Base-by-base conservation (phyloP, 2,329 filamentous ascomycete genomes). In the Rhynchosporium secalis region DNA sequence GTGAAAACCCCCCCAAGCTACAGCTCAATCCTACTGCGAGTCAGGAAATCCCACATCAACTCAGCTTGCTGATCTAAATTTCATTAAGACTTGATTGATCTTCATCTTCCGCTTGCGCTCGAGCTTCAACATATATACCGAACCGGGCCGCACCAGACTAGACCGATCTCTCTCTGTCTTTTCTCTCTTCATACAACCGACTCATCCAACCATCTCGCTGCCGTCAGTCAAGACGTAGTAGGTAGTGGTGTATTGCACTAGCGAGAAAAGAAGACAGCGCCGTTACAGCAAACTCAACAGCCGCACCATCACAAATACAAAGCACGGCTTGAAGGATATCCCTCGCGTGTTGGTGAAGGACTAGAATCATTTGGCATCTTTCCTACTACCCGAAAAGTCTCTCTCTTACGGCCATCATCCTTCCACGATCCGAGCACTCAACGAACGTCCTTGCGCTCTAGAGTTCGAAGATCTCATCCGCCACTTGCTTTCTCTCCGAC, bases 381-480 rank as follows among this genome's bases (percentile, higher is more conserved):
- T 40, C 28, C 49, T 28, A 49, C 29, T 46, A 15, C 31, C n/a
- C 20, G n/a, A 56, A 13, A 36, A 28, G 43, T 58, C 31, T 41
- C 29, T 55, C 13, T 59, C 54, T 56, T 56, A 12, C 56, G 56
- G 58, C 62, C 61, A 66, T 62, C 52, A 48, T 62, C 59, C 60
- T 55, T 40, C 62, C 60, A 62, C 51, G 57, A 65, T 65, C 66
- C 61, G 61, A 67, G 60, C 65, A 52, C 63, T 54, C 49, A 63
- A 63, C 62, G 63, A 63, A 63, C 62, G 63, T 66, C 65, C 61
- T 62, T 63, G 65, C 66, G 65, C 57, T 60, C 61, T 61, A 57
- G 64, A 60, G 58, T 59, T 62, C 49, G 65, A 66, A 54, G 58
- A 69, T 68, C 64, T 54, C 20, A 38, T 60, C 63, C 62, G 62